Base-by-base conservation (phyloP, 768 basidiomycete genomes). In the Lactarius tabidus region DNA sequence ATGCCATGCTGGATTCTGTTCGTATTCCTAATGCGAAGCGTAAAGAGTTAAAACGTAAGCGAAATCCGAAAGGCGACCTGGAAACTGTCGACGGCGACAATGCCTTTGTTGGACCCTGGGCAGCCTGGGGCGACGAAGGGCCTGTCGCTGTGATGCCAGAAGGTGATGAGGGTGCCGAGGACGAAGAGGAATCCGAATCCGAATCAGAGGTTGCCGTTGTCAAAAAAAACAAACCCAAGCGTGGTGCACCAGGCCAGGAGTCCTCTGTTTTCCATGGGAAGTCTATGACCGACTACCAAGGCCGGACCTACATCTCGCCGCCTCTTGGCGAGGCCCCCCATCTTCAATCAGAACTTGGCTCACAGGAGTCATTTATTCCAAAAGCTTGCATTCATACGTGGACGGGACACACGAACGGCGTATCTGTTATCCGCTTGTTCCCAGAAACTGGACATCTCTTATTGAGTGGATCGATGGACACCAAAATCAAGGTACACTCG, bases 401-500 rank as follows among this genome's bases (percentile, higher is more conserved):
- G 92, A 97, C 95, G 3, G 97, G 97, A 1, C 97, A 99, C 76
- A 98, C 94, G 14, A 90, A 91, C 75, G 97, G 91, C 31, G 93
- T 99, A 3, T 93, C 93, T n/a, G 91, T 89, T 55, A 87, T 99
- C 65, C 90, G 93, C 59, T 80, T 93, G 41, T 96, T 98, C 79
- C 97, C 97, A 26, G 83, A 89, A 63, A 93, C 91, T 8, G 95
- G 94, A 0, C 97, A 99, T 77, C 81, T 99, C 15, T 75, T 99
- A 64, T 85, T 99, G 67, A 94, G 91, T 74, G 96, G 90, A 1
- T 94, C 92, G 54, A 95, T 98, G 94, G 97, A 99, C 75, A 98
- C 94, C 10, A 95, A 98, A 75, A 92, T 99, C 79, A 99, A 99
- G 83, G 95, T 89, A 73, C 29, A 79, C 71, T 54, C 38, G n/a